Evolutionary conservation across 257 asterid genomes (phyloP).

Genomic region (Solanum dulcamara): DNA sequence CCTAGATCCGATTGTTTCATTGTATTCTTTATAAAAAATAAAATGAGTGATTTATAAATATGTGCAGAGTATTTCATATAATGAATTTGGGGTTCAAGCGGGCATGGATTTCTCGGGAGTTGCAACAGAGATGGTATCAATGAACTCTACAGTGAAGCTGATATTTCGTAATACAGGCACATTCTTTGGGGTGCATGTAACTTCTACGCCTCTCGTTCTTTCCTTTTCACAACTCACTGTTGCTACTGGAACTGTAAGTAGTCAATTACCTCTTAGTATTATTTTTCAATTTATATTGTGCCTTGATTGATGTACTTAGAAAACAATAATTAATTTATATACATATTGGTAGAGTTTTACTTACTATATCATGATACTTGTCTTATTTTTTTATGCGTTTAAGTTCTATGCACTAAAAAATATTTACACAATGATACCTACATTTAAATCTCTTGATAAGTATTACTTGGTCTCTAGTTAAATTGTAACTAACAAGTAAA

Average conservation of each 20-base stretch:
- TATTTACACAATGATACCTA: neutral
- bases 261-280: neutral
- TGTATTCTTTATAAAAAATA: too few relatives aligned
- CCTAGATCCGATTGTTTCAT: neutral
- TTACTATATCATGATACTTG: neutral
- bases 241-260: constrained; percentile 61
- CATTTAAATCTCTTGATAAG: neutral
- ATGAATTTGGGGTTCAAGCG: constrained; percentile 56
- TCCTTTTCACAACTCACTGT: constrained; percentile 46
- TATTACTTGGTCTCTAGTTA: neutral
- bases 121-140: constrained; percentile 59
- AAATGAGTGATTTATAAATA: neutral
- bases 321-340: neutral
- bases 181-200: constrained; percentile 79
- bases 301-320: neutral
- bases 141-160: constrained; percentile 65
- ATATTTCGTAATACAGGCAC: constrained; percentile 58
- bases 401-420: neutral
- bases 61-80: constrained; percentile 66
- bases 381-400: neutral
- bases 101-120: constrained; percentile 77
- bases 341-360: too few relatives aligned
- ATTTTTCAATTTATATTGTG: neutral
- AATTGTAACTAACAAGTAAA: neutral
- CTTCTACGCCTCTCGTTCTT: constrained; percentile 61